These are phyloP conservation scores for Cercospora citrullina DNA, from an alignment of 2,329 filamentous ascomycete genomes.

Conservation along the genomic window DNA sequence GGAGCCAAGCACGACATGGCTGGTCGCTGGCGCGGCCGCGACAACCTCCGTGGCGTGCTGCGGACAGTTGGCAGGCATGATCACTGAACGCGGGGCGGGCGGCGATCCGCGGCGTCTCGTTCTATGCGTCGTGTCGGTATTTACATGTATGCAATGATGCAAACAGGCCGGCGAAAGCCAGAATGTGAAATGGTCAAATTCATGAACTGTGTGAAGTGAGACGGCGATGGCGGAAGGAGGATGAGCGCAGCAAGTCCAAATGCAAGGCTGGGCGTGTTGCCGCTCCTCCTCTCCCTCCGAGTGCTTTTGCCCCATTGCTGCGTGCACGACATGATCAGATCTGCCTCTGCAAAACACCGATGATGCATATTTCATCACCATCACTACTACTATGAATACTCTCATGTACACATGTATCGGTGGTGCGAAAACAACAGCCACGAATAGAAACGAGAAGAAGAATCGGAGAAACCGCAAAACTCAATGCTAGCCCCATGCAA, in stretches of 20 bases:
- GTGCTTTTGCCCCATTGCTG: background rate
- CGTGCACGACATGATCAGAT: background rate
- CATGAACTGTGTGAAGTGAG: background rate
- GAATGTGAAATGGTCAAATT: background rate
- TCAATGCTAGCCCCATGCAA: conserved; percentile 4
- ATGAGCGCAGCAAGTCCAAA: background rate
- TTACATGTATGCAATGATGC: background rate
- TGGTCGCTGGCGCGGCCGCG: background rate
- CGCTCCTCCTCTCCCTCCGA: background rate
- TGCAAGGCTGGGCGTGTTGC: background rate
- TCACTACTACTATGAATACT: background rate
- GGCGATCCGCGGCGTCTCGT: background rate
- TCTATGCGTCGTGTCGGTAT: background rate
- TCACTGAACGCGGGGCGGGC: background rate
- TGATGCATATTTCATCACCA: background rate
- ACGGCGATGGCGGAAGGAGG: background rate
- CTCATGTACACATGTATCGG: background rate
- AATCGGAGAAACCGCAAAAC: conserved; percentile 3
- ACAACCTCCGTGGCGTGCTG: background rate
- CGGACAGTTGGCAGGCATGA: background rate
- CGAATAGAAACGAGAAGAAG: background rate
- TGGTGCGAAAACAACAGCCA: background rate
- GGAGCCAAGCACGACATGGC: background rate
- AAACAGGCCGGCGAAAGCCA: background rate
- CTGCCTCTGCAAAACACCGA: background rate